Base-by-base conservation (phyloP, 768 basidiomycete genomes). In the Krasilnikovozyma curviuscula region DNA sequence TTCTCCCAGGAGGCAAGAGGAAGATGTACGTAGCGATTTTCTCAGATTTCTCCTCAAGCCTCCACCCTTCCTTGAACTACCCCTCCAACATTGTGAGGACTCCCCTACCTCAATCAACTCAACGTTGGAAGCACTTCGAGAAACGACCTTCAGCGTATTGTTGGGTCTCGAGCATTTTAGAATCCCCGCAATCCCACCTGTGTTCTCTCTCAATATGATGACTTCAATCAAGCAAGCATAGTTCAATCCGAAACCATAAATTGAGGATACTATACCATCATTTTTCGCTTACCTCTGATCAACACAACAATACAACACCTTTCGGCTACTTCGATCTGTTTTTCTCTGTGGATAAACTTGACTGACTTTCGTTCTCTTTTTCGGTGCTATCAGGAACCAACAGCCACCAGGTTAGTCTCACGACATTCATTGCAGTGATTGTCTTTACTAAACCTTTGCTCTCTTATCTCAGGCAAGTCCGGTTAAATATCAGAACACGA, bases 241-340 rank as follows among this genome's bases (percentile, higher is more conserved):
- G 86, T 89, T 88, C 84, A 89, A 82, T 77, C 85, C 78, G 84
- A 91, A 83, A 66, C 67, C 52, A 63, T 67, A 65, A 55, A 58
- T 59, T 58, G 45, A 25, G 39, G 61, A 66, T 86, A 83, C 82
- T 77, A 81, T 86, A 68, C 79, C 73, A 67, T 68, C 75, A 84
- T 93, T 86, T 89, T 89, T 89, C 86, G 85, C 86, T 89, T 84
- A 85, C 89, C 89, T 89, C 84, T 89, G 86, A 89, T 66, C 53
- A 7, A 12, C 24, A 8, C 45, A 38, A 34, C 21, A 16, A 13
- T 29, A 24, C 2, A 27, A 24, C 45, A 7, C 24, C 34, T 12
- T 16, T 18, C 32, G 12, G 25, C 6, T 18, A 5, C 18, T 25
- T 14, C 18, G 27, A n/a, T n/a, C n/a, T n/a, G n/a, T n/a, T n/a